Evolutionary conservation across 169 alveolate species (phyloP).

Genomic region (Plasmodium billcollinsi): DNA sequence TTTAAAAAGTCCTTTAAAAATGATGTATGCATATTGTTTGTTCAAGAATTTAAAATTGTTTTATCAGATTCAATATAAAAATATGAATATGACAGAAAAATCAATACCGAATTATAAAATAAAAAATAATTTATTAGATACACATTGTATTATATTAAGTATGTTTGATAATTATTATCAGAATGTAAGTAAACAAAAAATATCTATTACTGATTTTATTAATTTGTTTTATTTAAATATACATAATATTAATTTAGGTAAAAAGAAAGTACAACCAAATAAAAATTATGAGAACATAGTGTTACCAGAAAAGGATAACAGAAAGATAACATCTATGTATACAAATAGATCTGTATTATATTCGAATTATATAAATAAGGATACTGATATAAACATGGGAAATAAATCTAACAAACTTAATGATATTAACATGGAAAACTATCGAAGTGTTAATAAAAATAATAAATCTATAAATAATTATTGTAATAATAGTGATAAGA

Average conservation of each 20-base stretch:
- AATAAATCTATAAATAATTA: no score
- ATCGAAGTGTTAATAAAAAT: no score
- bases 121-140: slow-evolving; percentile 41
- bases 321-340: slow-evolving; percentile 42
- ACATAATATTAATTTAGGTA: slow-evolving; percentile 42
- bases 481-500: no score
- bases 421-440: background rate
- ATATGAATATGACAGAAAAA: slow-evolving; percentile 27
- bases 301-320: slow-evolving; percentile 38
- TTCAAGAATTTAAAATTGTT: slow-evolving; percentile 49
- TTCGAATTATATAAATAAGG: slow-evolving; percentile 20
- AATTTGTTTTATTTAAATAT: slow-evolving; percentile 45
- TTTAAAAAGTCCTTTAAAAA: slow-evolving; percentile 30
- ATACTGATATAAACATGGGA: background rate
- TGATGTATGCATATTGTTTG: slow-evolving; percentile 41
- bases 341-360: slow-evolving; percentile 12
- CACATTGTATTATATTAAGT: slow-evolving; percentile 40
- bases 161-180: slow-evolving; percentile 38
- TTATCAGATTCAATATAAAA: slow-evolving; percentile 34
- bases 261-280: slow-evolving; percentile 45
- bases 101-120: slow-evolving; percentile 20
- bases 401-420: background rate
- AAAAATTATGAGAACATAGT: slow-evolving; percentile 26
- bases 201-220: slow-evolving; percentile 27
- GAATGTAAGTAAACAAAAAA: slow-evolving; percentile 5